Evolutionary conservation across 208 protist species (phyloP), one percentile per base, ranked within the genome.

Genomic region (Trypanosomatidae sp.): DNA sequence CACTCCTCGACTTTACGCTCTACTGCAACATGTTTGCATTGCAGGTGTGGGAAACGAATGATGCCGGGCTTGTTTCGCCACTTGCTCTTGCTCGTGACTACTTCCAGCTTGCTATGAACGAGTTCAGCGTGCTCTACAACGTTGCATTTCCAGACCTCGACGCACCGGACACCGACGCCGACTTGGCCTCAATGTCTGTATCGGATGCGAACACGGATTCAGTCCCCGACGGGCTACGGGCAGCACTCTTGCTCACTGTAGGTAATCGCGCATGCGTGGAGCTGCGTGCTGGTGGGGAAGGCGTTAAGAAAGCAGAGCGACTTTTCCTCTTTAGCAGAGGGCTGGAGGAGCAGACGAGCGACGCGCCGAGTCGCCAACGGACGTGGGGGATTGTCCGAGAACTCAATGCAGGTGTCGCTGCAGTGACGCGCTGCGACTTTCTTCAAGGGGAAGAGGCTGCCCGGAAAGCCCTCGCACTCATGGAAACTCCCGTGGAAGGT

Each of bases 191-290:
- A 10, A 44, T 60, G 19, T 7, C 22, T 30, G 19, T 39, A 3
- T 36, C 60, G 0, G 28, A 43, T 13, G 64, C 55, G 36, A 65
- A 52, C 19, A 49, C 49, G 17, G 69, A 67, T 44, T 28, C 56
- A 2, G 72, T 87, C 46, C 76, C 76, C 49, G 76, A 70, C 33
- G 80, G 66, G 22, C 69, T 86, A 5, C 58, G 79, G 13, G 73
- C 77, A 19, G 81, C 85, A 19, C 60, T 91, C 12, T 59, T 77
- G 64, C 28, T 94, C 49, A 91, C 85, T 8, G 62, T 91, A 22
- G 81, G 83, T 59, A 94, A 94, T 58, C 88, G 80, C 80, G 80
- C 79, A 2, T 90, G 87, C 46, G 56, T 91, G 36, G 84, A 85
- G 75, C 39, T 84, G 47, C 52, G 49, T 44, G 74, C 15, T 12